Evolutionary conservation across 2,329 filamentous ascomycete genomes (phyloP), one percentile per base, ranked within the genome.

Genomic region (Beauveria sp.): DNA sequence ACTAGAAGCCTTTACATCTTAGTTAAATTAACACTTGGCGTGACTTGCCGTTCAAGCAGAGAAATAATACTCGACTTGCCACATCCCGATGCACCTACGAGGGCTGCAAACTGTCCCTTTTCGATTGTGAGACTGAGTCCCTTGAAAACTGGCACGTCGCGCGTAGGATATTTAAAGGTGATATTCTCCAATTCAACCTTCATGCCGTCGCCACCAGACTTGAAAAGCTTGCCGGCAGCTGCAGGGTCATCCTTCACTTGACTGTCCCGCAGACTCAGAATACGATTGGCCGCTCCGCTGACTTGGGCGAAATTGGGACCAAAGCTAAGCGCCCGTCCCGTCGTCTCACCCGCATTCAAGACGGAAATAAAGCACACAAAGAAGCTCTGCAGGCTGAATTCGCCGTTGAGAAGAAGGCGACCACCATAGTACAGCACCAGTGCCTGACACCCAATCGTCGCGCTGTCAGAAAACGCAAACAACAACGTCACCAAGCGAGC

Each of bases 31-130:
- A n/a, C n/a, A n/a, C n/a, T 22, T 22, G 22, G 0, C 18, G 50
- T 1, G 18, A 18, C 66, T 59, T 57, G 69, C 67, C 70, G 80
- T 72, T 88, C 84, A 8, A 88, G 72, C 0, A 88, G 73, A 58
- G 80, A 79, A 43, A 93, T 83, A 43, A 90, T 84, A 16, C 85
- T 90, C 0, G 86, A 88, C 74, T 92, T 90, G 34, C 88, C 88
- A 62, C 85, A 88, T 0, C 87, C 87, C 0, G 84, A 87, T 1
- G 87, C 80, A 2, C 88, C 88, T 4, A 91, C 87, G 0, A 91
- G 77, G 1, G 86, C 88, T 0, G 82, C 85, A 67, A 89, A 90
- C 68, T 89, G 85, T 3, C 87, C 88, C 65, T 84, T 85, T 64
- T 85, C 77, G 56, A 91, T 83, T 7, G 79, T 83, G 62, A 92